Percentiles rank a stretch among this genome's conserved stretches.
phyloP scores from a whole-genome alignment of 306 rosid genomes.

The Cicer cuneatum region DNA sequence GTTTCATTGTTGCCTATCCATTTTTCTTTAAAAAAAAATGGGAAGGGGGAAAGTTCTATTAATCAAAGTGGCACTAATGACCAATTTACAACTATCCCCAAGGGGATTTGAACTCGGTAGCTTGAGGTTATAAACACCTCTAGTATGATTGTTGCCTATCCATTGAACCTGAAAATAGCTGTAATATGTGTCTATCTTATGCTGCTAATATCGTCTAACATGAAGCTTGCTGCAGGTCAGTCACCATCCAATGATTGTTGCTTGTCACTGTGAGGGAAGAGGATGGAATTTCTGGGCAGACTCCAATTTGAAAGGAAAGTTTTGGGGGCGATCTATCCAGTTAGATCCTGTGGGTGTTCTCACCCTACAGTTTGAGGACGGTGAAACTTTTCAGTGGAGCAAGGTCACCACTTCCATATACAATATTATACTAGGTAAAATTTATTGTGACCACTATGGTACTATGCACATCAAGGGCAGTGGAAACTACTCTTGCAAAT shows the following conservation, averaged over 20 bases:
- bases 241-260: slow-evolving; percentile 98
- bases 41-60: no score
- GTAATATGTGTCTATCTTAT: slow-evolving; percentile 30
- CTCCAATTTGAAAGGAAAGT: slow-evolving; percentile 95
- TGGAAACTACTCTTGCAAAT: slow-evolving; percentile 91
- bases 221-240: slow-evolving; percentile 75
- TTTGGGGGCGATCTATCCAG: slow-evolving; percentile 99
- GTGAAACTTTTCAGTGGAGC: slow-evolving; percentile 96
- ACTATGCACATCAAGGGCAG: slow-evolving; percentile 98
- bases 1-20: slow-evolving; percentile 13
- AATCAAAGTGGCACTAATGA: no score
- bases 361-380: slow-evolving; percentile 88
- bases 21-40: not conserved
- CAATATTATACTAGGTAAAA: slow-evolving; percentile 92
- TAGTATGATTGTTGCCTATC: not conserved
- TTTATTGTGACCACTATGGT: slow-evolving; percentile 97
- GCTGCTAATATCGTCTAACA: slow-evolving; percentile 53
- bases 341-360: slow-evolving; percentile 96
- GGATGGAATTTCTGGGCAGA: slow-evolving; percentile 99
- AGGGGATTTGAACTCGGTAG: no score
- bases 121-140: no score
- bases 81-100: no score
- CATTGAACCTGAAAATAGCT: slow-evolving; percentile 32
- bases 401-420: slow-evolving; percentile 99
- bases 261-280: slow-evolving; percentile 95